Conservation (phyloP, 2,329 filamentous ascomycete species). For the Teratosphaeria zuluensis region DNA sequence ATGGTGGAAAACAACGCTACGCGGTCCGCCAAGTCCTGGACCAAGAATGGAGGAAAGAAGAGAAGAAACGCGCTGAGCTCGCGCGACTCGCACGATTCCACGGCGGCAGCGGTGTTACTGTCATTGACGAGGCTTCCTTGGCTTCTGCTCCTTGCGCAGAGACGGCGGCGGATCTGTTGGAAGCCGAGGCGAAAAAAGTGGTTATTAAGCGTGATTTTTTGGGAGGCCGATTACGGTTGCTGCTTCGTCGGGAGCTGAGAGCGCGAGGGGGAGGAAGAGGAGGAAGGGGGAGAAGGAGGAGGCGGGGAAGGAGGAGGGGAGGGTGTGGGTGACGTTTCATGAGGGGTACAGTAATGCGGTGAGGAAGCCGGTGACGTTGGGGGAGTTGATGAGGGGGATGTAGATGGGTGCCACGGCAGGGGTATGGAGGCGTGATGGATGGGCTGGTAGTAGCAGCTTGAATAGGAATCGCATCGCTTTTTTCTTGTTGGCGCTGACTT, state of each 20-base stretch:
- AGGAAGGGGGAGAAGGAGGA: conserved; percentile 28
- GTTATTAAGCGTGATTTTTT: conserved; percentile 59
- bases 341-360: conserved; percentile 91
- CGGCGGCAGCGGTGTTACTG: conserved; percentile 35
- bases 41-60: conserved; percentile 73
- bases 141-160: conserved; percentile 10
- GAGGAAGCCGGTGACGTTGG: conserved; percentile 71
- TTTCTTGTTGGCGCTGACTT: background rate
- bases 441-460: background rate
- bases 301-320: conserved; percentile 38
- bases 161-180: conserved; percentile 14
- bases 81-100: conserved; percentile 56
- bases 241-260: conserved; percentile 29
- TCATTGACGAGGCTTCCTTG: background rate
- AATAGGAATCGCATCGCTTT: background rate
- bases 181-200: conserved; percentile 21
- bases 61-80: conserved; percentile 55
- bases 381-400: conserved; percentile 59
- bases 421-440: background rate
- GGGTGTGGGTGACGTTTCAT: conserved; percentile 81
- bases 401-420: background rate
- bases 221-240: conserved; percentile 56
- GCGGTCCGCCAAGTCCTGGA: conserved; percentile 89
- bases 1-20: conserved; percentile 69
- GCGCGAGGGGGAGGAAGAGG: conserved; percentile 20